Conservation (phyloP, 768 basidiomycete genomes). For the Xerocomus brunneocitrinus region DNA sequence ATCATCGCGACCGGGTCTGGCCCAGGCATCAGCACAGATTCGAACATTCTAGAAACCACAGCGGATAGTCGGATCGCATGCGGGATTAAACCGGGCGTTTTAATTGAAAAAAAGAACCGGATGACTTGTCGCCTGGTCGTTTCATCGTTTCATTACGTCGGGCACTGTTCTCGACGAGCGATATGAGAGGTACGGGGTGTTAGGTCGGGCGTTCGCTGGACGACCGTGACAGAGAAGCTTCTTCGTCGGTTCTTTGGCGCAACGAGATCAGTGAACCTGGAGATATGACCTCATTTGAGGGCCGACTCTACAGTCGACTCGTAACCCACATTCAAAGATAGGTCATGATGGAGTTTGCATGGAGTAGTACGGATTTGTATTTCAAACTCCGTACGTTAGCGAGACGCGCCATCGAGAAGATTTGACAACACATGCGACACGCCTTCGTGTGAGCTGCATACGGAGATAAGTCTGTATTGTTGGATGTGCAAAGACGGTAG, state of each 20-base stretch:
- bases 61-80: background rate
- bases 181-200: constrained; percentile 8
- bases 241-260: background rate
- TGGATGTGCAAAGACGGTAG: no score
- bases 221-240: background rate
- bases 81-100: constrained; percentile 6
- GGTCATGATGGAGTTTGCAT: no score
- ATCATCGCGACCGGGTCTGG: background rate
- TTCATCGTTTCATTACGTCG: constrained; percentile 12
- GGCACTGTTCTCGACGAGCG: background rate
- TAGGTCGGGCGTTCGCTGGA: background rate
- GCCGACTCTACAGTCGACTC: background rate
- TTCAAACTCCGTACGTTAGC: background rate
- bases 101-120: background rate
- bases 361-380: background rate
- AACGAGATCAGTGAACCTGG: background rate
- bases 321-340: background rate
- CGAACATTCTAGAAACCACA: background rate
- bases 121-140: background rate
- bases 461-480: no score
- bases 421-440: background rate
- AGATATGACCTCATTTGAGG: background rate
- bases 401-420: background rate
- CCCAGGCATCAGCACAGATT: no score
- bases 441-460: background rate